phyloP scores from a whole-genome alignment of 345 rosid genomes.

The Rubroshorea leprosula region DNA sequence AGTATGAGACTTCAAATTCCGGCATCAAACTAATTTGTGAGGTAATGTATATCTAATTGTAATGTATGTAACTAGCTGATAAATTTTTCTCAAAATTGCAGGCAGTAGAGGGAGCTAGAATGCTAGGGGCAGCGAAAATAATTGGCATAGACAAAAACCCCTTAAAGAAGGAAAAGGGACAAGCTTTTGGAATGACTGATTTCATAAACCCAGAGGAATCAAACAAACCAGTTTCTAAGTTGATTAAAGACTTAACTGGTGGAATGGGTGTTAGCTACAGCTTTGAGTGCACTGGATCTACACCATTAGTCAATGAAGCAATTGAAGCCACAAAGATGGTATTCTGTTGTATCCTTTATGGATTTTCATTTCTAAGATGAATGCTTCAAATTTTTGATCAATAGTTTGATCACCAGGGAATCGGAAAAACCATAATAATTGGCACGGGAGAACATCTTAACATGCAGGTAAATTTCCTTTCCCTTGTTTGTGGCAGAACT shows the following conservation, averaged over 20 bases:
- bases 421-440: constrained; percentile 39
- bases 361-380: background rate
- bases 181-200: constrained; percentile 45
- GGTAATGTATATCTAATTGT: no score
- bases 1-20: no score
- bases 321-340: constrained; percentile 45
- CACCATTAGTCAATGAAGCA: constrained; percentile 38
- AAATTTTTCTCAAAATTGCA: constrained; percentile 16
- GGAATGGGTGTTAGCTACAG: constrained; percentile 59
- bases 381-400: background rate
- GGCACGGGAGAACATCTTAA: constrained; percentile 23
- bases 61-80: no score
- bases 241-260: constrained; percentile 34
- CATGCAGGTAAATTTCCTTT: constrained; percentile 16
- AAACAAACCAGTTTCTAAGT: constrained; percentile 28
- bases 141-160: constrained; percentile 60
- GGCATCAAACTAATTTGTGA: no score
- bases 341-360: background rate
- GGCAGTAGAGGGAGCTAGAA: constrained; percentile 55
- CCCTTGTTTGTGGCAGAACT: constrained; percentile 39
- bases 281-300: constrained; percentile 55
- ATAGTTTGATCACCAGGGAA: constrained; percentile 27
- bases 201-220: constrained; percentile 51
- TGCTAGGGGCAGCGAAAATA: constrained; percentile 46
- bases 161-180: constrained; percentile 27